A percentile compares a stretch with the other conserved stretches of the same genome.
These are phyloP conservation scores for Phytopythium vexans DNA, from an alignment of 352 stramenopile species.

Conservation along the genomic window DNA sequence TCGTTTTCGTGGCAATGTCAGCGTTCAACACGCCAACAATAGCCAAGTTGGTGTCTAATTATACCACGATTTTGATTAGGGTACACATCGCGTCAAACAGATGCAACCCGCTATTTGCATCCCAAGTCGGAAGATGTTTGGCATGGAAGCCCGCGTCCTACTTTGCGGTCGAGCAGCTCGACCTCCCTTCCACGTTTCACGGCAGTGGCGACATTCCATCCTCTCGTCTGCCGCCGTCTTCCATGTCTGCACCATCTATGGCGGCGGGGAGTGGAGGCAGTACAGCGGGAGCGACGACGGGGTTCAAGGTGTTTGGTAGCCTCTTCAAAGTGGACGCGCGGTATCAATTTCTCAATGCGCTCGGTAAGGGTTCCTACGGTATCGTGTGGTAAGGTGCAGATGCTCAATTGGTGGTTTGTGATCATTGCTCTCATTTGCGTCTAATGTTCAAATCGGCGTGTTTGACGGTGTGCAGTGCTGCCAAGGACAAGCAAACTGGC, in stretches of 20 bases:
- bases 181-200: no score
- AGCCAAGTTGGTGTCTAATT: not conserved
- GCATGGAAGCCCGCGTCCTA: no score
- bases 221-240: no score
- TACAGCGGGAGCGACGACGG: slow-evolving; percentile 1
- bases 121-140: not conserved
- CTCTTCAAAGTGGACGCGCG: slow-evolving; percentile 79
- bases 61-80: not conserved
- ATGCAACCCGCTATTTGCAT: slow-evolving; percentile 3
- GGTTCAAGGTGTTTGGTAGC: slow-evolving; percentile 80
- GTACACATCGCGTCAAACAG: not conserved
- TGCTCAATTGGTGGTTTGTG: not conserved
- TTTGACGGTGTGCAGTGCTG: slow-evolving; percentile 37
- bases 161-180: no score
- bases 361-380: slow-evolving; percentile 91
- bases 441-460: not conserved
- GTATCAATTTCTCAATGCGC: slow-evolving; percentile 84
- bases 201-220: no score
- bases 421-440: not conserved
- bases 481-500: slow-evolving; percentile 68
- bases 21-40: not conserved
- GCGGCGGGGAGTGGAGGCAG: no score
- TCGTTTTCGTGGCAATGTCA: no score
- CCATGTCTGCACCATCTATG: no score
- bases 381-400: slow-evolving; percentile 67